Evolutionary conservation across 2,329 filamentous ascomycete species (phyloP).

Genomic region (Fonsecaea monophora): DNA sequence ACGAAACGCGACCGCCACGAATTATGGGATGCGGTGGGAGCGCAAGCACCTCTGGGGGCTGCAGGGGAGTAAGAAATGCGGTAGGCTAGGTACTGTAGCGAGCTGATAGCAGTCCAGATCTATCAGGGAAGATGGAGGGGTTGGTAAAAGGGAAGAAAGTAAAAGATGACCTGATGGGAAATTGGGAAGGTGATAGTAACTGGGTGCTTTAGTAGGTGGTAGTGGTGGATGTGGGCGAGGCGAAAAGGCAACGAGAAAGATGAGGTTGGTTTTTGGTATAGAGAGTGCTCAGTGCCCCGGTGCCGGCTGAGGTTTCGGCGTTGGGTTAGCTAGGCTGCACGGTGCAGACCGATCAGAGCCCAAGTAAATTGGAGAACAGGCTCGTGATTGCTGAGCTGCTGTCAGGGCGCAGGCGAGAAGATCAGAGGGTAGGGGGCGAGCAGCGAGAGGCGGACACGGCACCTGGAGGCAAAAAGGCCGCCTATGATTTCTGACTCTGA

Average conservation of each 20-base stretch:
- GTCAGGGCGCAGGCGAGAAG: constrained; percentile 23
- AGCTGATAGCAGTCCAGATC: constrained; percentile 2
- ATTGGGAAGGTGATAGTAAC: constrained; percentile 19
- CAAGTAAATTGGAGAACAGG: constrained; percentile 20
- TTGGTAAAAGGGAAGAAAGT: constrained; percentile 2
- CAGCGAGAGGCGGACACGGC: constrained; percentile 12
- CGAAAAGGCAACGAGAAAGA: constrained; percentile 24
- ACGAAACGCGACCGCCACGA: constrained; percentile 38
- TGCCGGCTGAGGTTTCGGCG: constrained; percentile 21
- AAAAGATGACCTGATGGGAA: constrained; percentile 13
- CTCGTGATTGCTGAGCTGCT: constrained; percentile 20
- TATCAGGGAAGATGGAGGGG: constrained; percentile 2
- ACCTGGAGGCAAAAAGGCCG: constrained; percentile 19
- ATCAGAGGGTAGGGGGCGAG: constrained; percentile 15
- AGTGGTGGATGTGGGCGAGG: constrained; percentile 24
- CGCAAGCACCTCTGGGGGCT: constrained; percentile 21
- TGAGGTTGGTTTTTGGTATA: constrained; percentile 28
- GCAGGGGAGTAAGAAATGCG: constrained; percentile 18
- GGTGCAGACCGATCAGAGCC: not conserved
- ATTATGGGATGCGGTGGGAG: constrained; percentile 31
- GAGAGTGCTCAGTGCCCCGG: not conserved
- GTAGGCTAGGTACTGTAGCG: not conserved
- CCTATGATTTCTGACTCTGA: constrained; percentile 31
- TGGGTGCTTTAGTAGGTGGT: constrained; percentile 16
- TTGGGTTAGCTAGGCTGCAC: constrained; percentile 23